Conservation (phyloP, 1,284 basidiomycete species). For the Xanthoconium separans region DNA sequence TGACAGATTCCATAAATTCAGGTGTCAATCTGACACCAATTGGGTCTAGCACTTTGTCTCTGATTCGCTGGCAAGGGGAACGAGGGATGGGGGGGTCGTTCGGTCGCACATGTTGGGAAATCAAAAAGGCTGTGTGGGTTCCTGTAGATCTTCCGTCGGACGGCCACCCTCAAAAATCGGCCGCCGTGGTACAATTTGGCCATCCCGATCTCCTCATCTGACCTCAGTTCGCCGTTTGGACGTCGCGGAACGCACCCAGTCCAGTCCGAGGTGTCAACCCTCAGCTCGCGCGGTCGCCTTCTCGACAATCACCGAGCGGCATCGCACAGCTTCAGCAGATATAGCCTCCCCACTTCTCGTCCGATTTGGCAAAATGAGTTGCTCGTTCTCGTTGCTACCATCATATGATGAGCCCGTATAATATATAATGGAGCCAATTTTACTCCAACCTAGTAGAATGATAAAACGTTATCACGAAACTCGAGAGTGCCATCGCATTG, state of each 20-base stretch:
- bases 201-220: too few species aligned
- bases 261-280: too few species aligned
- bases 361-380: too few species aligned
- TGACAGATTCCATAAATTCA: too few species aligned
- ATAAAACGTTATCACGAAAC: too few species aligned
- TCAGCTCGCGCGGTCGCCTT: constrained; percentile 8
- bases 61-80: background rate
- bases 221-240: background rate
- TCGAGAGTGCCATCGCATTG: too few species aligned
- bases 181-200: too few species aligned
- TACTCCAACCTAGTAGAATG: too few species aligned
- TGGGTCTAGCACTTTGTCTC: background rate
- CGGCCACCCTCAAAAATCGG: too few species aligned
- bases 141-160: constrained; percentile 17
- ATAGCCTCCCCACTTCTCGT: background rate
- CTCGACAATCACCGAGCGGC: constrained; percentile 14
- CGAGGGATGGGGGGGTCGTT: too few species aligned
- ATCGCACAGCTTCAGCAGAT: background rate
- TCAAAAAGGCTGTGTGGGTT: background rate
- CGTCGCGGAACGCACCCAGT: too few species aligned
- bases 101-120: background rate
- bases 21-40: background rate
- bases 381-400: background rate
- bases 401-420: background rate
- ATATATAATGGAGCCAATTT: background rate